Conservation (phyloP, 352 stramenopile species). For the Globisporangium megalacanthum region DNA sequence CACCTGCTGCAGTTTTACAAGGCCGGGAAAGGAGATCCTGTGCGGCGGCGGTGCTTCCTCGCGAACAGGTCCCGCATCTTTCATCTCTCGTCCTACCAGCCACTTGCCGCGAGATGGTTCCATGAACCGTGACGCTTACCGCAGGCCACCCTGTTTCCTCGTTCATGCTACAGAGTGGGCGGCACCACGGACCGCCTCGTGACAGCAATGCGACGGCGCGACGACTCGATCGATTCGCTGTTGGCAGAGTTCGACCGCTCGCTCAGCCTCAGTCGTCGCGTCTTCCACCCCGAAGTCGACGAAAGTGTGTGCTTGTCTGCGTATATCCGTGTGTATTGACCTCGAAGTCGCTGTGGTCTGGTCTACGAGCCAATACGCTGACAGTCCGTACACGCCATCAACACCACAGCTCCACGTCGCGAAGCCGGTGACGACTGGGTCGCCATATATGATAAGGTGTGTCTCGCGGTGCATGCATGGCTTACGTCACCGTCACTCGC, state of each 20-base stretch:
- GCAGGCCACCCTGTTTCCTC: not conserved
- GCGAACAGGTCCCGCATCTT: constrained; percentile 37
- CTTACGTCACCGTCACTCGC: too few species aligned
- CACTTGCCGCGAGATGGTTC: not conserved
- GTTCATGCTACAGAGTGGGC: constrained; percentile 29
- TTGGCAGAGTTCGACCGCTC: constrained; percentile 72
- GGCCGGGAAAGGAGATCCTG: constrained; percentile 45
- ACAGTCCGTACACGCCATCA: not conserved
- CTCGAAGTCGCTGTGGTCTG: not conserved
- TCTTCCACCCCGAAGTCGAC: constrained; percentile 58
- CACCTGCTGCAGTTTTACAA: constrained; percentile 50
- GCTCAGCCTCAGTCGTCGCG: constrained; percentile 50
- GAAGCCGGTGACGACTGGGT: constrained; percentile 32
- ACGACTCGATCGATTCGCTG: constrained; percentile 82
- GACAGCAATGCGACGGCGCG: constrained; percentile 42
- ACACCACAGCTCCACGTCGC: not conserved
- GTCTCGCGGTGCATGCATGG: too few species aligned
- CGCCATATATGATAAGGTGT: constrained; percentile 35
- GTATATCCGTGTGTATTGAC: not conserved
- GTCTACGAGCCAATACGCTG: not conserved
- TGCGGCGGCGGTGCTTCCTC: constrained; percentile 51
- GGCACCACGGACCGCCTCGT: constrained; percentile 55
- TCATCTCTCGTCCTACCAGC: not conserved
- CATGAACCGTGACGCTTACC: not conserved
- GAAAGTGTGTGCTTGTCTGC: constrained; percentile 8